Evolutionary conservation across 2,329 filamentous ascomycete species (phyloP).

Genomic region (Neofusicoccum sp.): DNA sequence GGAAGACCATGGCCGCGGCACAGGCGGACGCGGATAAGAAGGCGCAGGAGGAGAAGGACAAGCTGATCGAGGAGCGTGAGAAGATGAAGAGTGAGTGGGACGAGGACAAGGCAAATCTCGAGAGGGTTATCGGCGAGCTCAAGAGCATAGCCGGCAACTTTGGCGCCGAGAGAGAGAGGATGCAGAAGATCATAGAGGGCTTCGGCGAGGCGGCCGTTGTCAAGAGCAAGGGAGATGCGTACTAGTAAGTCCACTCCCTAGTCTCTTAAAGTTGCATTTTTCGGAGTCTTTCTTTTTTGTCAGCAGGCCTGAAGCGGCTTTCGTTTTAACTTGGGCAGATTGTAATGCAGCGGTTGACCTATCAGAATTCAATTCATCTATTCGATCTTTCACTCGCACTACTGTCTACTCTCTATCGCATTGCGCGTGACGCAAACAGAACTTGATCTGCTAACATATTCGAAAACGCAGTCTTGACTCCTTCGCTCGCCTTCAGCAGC

Average conservation of each 20-base stretch:
- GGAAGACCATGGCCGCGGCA: slow-evolving; percentile 45
- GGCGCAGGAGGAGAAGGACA: slow-evolving; percentile 35
- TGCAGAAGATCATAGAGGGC: slow-evolving; percentile 44
- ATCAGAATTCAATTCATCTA: slow-evolving; percentile 5
- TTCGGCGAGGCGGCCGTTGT: slow-evolving; percentile 43
- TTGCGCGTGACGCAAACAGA: neutral
- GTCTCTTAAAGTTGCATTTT: slow-evolving; percentile 1
- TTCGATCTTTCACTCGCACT: neutral
- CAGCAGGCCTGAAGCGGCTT: too few species aligned
- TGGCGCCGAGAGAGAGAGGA: slow-evolving; percentile 40
- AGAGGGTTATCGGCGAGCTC: slow-evolving; percentile 23
- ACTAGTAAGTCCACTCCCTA: slow-evolving; percentile 41
- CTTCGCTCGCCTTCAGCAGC: slow-evolving; percentile 51
- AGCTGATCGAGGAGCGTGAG: slow-evolving; percentile 35
- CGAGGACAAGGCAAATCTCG: slow-evolving; percentile 25
- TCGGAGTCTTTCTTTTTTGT: neutral
- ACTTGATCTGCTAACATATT: neutral
- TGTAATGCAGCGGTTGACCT: neutral
- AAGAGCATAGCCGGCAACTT: slow-evolving; percentile 37
- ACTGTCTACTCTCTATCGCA: neutral
- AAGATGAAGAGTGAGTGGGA: slow-evolving; percentile 30
- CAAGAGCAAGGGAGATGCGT: slow-evolving; percentile 44
- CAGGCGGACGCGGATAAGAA: slow-evolving; percentile 36
- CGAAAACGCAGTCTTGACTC: slow-evolving; percentile 45
- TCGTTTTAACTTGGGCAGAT: neutral